Base-by-base conservation (phyloP, 495 filamentous ascomycete species). In the Neurospora sp. region DNA sequence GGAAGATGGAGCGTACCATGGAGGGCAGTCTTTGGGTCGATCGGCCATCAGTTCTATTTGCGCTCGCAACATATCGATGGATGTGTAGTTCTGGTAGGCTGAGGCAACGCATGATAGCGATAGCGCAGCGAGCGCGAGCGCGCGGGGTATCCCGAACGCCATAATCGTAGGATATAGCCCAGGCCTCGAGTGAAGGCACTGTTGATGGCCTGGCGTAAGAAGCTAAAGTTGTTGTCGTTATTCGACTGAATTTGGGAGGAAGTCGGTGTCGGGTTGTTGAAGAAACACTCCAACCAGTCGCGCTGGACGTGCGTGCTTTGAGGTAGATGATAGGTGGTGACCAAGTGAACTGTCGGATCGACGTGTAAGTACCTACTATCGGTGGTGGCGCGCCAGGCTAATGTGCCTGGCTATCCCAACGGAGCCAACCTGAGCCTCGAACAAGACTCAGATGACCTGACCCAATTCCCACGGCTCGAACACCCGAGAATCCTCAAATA, bases 21-120 rank as follows among this genome's bases (percentile, higher is more conserved):
- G 89, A 42, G 89, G 89, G 75, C 89, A 91, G 74, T 89, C 86
- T 48, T 81, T 84, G 5, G 89, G 87, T 37, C 88, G 83, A 74
- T 84, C 86, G 31, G 82, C 86, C 76, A 88, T 77, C 42, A 89
- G 77, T 53, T 82, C 80, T 38, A 86, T 61, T 74, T 87, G 84
- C 48, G 86, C 85, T 42, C 83, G 81, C 79, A 87, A 78, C 82
- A 86, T 82, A 73, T 88, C 84, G 48, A 82, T 72, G 16, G 83
- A 82, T 16, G 84, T 82, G 70, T 81, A 84, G 76, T 85, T 87
- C 70, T 72, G 73, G 76, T 81, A 82, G 45, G 82, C 86, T 40
- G 74, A 77, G 44, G 80, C 79, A 22, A 82, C 71, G 71, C 79
- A 81, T 74, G 83, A 81, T 69, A 87, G 75, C 69, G 84, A 81